Evolutionary conservation across 176 grass and related monocot species (phyloP).

Genomic region (Thinopyrum elongatum): DNA sequence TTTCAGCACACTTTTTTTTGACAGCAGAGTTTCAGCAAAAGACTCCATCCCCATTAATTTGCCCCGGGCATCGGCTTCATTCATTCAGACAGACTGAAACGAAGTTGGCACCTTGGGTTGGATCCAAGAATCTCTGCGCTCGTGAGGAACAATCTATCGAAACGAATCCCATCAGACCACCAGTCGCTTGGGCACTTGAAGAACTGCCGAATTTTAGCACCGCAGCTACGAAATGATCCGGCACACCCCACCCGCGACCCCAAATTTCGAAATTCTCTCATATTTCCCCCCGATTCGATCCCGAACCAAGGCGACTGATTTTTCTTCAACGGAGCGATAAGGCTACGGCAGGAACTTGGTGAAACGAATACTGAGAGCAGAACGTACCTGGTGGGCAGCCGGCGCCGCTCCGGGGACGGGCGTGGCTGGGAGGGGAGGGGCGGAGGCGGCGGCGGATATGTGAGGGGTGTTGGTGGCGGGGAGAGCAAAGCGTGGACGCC

Average conservation of each 20-base stretch:
- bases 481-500: slow-evolving; percentile 23
- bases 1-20: background rate
- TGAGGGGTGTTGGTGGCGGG: background rate
- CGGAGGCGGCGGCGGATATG: background rate
- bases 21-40: no score
- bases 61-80: background rate
- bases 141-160: background rate
- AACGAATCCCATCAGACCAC: background rate
- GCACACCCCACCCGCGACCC: no score
- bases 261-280: background rate
- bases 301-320: background rate
- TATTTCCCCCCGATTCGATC: background rate
- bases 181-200: background rate
- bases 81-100: background rate
- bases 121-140: no score
- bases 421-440: background rate
- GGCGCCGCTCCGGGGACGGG: background rate
- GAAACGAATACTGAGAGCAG: background rate
- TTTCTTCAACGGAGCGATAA: background rate
- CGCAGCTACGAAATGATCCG: no score
- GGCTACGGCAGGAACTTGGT: background rate
- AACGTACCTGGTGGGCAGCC: background rate
- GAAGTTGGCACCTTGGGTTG: background rate
- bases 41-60: background rate
- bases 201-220: background rate